Conservation (phyloP, 306 rosid species). For the Adenanthera pavonina region DNA sequence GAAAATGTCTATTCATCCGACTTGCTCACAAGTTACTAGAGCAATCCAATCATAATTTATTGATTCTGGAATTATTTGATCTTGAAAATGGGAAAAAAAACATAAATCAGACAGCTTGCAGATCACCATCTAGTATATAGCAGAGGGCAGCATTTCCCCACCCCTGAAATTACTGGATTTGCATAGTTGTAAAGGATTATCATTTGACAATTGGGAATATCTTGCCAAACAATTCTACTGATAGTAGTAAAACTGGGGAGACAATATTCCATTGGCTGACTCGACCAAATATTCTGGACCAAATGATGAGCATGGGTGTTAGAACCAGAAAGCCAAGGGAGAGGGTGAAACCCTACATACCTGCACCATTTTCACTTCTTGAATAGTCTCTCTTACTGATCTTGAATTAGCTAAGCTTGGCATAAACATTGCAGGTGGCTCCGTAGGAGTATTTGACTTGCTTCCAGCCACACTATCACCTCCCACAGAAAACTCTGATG, state of each 20-base stretch:
- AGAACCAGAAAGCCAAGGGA: not conserved
- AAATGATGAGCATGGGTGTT: not conserved
- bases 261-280: not conserved
- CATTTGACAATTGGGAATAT: not conserved
- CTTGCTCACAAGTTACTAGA: not conserved
- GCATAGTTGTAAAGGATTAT: not conserved
- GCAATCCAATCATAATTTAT: not conserved
- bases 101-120: not conserved
- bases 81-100: not conserved
- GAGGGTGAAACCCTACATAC: slow-evolving; percentile 38
- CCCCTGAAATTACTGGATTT: not conserved
- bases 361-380: slow-evolving; percentile 91
- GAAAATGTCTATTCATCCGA: not conserved
- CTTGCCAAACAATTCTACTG: not conserved
- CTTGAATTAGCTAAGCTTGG: slow-evolving; percentile 67
- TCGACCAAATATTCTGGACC: not conserved
- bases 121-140: not conserved
- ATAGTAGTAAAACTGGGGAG: not conserved
- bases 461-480: slow-evolving; percentile 47
- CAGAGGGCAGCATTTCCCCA: not conserved
- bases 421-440: slow-evolving; percentile 85
- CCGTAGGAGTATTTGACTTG: slow-evolving; percentile 49
- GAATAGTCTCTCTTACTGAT: slow-evolving; percentile 80
- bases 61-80: not conserved
- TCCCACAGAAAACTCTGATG: slow-evolving; percentile 58